Evolutionary conservation across 257 asterid genomes (phyloP).

Genomic region (Solanum etuberosum): DNA sequence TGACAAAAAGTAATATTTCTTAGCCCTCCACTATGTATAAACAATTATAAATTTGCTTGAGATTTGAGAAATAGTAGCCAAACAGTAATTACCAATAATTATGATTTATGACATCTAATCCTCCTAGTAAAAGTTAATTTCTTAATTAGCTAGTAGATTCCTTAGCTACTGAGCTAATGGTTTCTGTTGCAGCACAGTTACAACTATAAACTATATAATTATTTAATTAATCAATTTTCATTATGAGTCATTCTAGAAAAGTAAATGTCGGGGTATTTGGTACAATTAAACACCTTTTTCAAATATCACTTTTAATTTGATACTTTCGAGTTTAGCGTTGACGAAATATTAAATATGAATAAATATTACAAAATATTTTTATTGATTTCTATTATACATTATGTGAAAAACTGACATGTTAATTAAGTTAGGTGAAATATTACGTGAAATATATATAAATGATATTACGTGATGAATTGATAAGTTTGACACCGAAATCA

Average conservation of each 20-base stretch:
- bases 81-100: neutral
- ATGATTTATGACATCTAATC: neutral
- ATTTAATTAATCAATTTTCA: neutral
- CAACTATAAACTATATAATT: neutral
- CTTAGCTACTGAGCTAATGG: neutral
- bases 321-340: neutral
- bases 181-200: neutral
- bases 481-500: neutral
- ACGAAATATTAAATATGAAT: neutral
- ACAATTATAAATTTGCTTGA: neutral
- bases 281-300: neutral
- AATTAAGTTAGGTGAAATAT: neutral
- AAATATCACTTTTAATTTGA: neutral
- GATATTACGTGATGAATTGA: neutral
- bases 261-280: neutral
- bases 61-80: neutral
- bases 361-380: neutral
- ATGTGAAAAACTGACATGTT: neutral
- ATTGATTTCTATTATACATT: neutral
- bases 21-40: neutral
- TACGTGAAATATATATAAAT: neutral
- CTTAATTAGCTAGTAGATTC: neutral
- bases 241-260: neutral
- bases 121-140: neutral
- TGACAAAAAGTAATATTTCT: neutral